Evolutionary conservation across 2,329 filamentous ascomycete genomes (phyloP).

Genomic region (Coniochaeta sp.): DNA sequence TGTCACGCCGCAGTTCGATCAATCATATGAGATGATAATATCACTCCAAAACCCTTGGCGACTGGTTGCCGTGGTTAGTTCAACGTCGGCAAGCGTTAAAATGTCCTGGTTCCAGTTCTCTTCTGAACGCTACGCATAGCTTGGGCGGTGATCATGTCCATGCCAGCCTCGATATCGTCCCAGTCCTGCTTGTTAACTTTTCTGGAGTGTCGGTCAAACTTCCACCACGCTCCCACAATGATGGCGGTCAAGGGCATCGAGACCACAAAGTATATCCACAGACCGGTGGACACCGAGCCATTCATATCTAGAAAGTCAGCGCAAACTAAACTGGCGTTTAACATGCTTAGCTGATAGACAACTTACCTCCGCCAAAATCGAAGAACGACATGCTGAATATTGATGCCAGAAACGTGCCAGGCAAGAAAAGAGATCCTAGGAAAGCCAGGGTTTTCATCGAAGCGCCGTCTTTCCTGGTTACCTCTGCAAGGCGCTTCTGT

Average conservation of each 20-base stretch:
- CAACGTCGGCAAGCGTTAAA: background rate
- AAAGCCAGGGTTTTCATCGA: constrained; percentile 5
- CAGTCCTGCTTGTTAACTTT: background rate
- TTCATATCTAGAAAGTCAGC: constrained; percentile 1
- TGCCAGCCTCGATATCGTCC: background rate
- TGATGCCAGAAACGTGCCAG: constrained; percentile 5
- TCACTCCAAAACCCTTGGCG: no score
- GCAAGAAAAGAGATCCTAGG: constrained; percentile 4
- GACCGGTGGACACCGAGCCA: background rate
- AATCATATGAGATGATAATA: no score
- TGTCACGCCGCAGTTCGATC: no score
- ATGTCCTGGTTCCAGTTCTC: background rate
- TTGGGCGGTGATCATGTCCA: background rate
- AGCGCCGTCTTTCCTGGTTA: constrained; percentile 10
- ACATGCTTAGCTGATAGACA: background rate
- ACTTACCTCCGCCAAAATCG: background rate
- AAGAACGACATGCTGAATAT: constrained; percentile 7
- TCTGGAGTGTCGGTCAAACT: background rate
- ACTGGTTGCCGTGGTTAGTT: background rate
- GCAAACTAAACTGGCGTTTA: background rate
- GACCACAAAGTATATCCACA: constrained; percentile 7
- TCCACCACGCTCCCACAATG: constrained; percentile 3
- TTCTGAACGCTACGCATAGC: background rate
- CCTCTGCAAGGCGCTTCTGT: constrained; percentile 12
- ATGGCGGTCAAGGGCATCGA: constrained; percentile 1